phyloP scores from a whole-genome alignment of 257 asterid species.

The Petunia axillaris region DNA sequence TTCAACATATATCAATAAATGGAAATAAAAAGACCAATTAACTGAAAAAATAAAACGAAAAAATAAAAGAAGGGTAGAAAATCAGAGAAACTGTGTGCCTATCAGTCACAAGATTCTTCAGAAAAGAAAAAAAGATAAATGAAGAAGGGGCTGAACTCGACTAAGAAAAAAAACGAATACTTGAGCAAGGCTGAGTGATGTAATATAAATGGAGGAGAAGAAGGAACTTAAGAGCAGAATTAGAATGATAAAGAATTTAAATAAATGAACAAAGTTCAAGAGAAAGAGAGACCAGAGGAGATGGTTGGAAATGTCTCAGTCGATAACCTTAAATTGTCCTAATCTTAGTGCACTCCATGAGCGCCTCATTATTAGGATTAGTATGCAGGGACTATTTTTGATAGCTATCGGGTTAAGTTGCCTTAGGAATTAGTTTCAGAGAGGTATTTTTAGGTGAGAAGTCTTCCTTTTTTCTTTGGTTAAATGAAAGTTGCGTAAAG shows the following conservation, averaged over 20 bases:
- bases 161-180: neutral
- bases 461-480: neutral
- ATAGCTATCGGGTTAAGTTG: neutral
- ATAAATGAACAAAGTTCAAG: neutral
- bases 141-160: too few relatives aligned
- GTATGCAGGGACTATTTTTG: neutral
- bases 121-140: too few relatives aligned
- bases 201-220: neutral
- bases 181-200: neutral
- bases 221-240: neutral
- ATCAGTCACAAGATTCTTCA: too few relatives aligned
- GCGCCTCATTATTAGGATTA: neutral
- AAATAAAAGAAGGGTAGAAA: too few relatives aligned
- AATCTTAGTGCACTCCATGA: neutral
- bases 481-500: neutral
- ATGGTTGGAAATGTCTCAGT: slow-evolving; percentile 1
- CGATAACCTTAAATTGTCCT: neutral
- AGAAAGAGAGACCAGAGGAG: neutral
- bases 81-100: too few relatives aligned
- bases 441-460: neutral
- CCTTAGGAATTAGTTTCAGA: neutral
- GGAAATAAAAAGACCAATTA: slow-evolving; percentile 4
- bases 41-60: neutral
- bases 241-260: neutral
- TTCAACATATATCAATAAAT: neutral